Base-by-base conservation (phyloP, 768 basidiomycete genomes). In the Macrolepiota albuminosa region DNA sequence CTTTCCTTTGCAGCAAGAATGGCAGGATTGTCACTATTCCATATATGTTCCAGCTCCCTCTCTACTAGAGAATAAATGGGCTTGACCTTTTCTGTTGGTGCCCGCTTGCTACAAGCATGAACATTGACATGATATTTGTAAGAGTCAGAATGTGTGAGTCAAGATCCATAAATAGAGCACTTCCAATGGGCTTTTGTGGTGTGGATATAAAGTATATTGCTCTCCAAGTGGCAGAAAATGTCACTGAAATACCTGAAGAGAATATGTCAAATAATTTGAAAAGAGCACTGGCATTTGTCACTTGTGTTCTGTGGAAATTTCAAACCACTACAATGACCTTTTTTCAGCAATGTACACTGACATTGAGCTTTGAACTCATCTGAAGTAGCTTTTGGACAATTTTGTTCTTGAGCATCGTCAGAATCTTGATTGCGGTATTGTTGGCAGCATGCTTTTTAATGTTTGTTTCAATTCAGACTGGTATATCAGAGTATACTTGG, bases 61-160 rank as follows among this genome's bases (percentile, higher is more conserved):
- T 55, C 54, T 16, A 49, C 59, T 47, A 48, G 16, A 11, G 59
- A 34, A 21, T 56, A 60, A 11, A 39, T 24, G 16, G 53, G 59
- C 33, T 48, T 60, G 3, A 34, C 40, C 37, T 49, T 55, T 47
- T 33, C 48, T 6, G 39, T 18, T 16, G 39, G 31, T 18, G 59
- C 53, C 7, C 59, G 59, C 54, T 60, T 60, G 29, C 54, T 54
- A 39, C 59, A 60, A 3, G 59, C 59, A 1, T 3, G 13, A 18
- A 39, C 24, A 31, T 47, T 24, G 9, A 40, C 14, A 50, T 60
- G 59, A 8, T 54, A 54, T 34, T 39, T 49, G 24, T 31, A 49
- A 4, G 59, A 48, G 39, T 60, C 59, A 7, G 21, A 26, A 42
- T 54, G 59, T 34, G 54, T 36, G 10, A 60, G 59, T 29, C 21